These are phyloP conservation scores for Aspergillus proliferans DNA, from an alignment of 2,329 filamentous ascomycete species.

Conservation along the genomic window DNA sequence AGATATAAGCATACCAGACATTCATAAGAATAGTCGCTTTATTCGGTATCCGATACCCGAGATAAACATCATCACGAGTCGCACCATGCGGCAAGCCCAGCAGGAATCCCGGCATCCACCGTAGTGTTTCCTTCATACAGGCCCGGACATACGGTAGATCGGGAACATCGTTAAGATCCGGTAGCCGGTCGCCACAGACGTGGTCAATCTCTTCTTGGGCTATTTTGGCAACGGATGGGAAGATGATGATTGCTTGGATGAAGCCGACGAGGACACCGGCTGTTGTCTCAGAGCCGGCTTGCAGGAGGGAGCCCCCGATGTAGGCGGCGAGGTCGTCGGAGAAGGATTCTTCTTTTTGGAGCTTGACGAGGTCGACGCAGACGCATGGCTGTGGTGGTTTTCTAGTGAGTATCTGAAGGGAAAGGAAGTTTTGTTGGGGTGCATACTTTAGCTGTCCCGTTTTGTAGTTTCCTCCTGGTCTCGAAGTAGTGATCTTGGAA, in stretches of 20 bases:
- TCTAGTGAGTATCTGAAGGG: not conserved
- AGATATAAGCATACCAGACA: slow-evolving; percentile 17
- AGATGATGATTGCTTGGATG: slow-evolving; percentile 11
- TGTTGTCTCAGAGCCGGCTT: slow-evolving; percentile 11
- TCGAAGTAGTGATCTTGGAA: not conserved
- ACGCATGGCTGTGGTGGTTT: not conserved
- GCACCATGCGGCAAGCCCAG: slow-evolving; percentile 21
- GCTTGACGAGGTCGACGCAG: not conserved
- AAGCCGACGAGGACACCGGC: slow-evolving; percentile 8
- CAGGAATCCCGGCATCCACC: slow-evolving; percentile 25
- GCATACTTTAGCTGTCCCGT: not conserved
- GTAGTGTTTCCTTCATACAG: slow-evolving; percentile 25
- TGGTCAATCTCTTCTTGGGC: slow-evolving; percentile 14
- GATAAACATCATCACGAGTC: slow-evolving; percentile 18
- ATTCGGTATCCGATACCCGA: slow-evolving; percentile 27
- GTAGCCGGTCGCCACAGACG: slow-evolving; percentile 9
- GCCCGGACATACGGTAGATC: slow-evolving; percentile 6
- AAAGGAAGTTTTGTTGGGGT: not conserved
- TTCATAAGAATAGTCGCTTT: slow-evolving; percentile 30
- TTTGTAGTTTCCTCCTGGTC: not conserved
- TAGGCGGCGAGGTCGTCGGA: not conserved
- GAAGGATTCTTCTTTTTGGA: not conserved
- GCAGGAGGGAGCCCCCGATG: slow-evolving; percentile 9
- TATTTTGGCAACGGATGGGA: slow-evolving; percentile 10
- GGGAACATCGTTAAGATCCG: slow-evolving; percentile 9